These are phyloP conservation scores for Drechslera avenae DNA, from an alignment of 2,329 filamentous ascomycete species.

Conservation along the genomic window DNA sequence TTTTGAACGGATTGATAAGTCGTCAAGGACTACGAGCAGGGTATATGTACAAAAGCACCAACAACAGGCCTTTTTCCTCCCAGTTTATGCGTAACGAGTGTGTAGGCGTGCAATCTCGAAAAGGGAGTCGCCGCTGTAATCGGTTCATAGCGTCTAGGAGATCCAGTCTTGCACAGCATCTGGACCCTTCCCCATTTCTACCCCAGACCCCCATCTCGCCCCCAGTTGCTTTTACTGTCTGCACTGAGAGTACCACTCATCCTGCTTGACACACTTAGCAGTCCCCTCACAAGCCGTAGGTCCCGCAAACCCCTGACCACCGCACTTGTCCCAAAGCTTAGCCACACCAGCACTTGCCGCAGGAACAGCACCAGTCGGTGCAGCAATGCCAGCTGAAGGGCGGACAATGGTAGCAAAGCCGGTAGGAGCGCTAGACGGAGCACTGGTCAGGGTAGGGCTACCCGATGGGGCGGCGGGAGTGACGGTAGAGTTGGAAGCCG, in stretches of 20 bases:
- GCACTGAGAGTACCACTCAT: conserved; percentile 54
- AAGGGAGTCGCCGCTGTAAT: no score
- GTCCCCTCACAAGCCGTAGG: conserved; percentile 46
- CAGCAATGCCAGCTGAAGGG: conserved; percentile 10
- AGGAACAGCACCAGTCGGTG: conserved; percentile 34
- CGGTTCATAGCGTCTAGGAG: no score
- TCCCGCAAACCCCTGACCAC: conserved; percentile 49
- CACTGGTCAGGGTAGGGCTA: conserved; percentile 11
- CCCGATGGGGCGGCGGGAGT: conserved; percentile 2
- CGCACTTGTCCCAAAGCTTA: conserved; percentile 27
- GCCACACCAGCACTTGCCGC: conserved; percentile 4
- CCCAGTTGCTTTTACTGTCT: conserved; percentile 1
- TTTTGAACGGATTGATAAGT: no score
- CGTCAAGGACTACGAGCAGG: no score
- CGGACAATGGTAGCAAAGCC: conserved; percentile 14
- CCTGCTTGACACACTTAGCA: conserved; percentile 42
- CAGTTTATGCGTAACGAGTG: no score
- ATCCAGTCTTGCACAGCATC: background rate
- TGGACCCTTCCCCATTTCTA: background rate
- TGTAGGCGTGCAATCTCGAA: no score
- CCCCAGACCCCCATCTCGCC: background rate
- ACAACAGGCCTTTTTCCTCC: no score
- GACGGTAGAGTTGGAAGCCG: conserved; percentile 18
- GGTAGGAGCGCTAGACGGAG: conserved; percentile 8
- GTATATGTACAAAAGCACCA: no score